phyloP scores from a whole-genome alignment of 1,284 basidiomycete genomes.

The Pulchroboletus neoregius region DNA sequence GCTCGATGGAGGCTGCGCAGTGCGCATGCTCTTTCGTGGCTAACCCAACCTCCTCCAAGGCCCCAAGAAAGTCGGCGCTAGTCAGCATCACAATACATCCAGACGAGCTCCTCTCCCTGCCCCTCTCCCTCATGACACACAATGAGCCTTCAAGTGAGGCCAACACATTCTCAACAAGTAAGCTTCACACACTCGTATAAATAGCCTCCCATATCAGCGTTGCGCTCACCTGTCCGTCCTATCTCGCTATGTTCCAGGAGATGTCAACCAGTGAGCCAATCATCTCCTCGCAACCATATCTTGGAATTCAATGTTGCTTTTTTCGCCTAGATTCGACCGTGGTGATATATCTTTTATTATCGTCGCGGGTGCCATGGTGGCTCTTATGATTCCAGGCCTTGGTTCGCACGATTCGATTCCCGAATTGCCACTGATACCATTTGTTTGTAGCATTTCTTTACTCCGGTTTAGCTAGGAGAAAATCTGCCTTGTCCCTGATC shows the following conservation, averaged over 20 bases:
- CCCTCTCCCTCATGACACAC: slow-evolving; percentile 2
- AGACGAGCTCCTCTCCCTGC: background rate
- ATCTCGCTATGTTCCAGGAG: slow-evolving; percentile 19
- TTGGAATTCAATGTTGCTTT: slow-evolving; percentile 7
- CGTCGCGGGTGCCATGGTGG: slow-evolving; percentile 75
- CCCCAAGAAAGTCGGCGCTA: background rate
- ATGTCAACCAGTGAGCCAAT: slow-evolving; percentile 27
- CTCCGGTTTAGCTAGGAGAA: slow-evolving; percentile 79
- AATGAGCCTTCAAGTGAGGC: background rate
- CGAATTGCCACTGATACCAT: slow-evolving; percentile 5
- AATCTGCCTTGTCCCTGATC: slow-evolving; percentile 64
- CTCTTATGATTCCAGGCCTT: slow-evolving; percentile 75
- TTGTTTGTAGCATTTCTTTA: slow-evolving; percentile 69
- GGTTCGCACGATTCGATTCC: slow-evolving; percentile 38
- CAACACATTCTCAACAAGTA: slow-evolving; percentile 11
- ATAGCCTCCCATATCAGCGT: slow-evolving; percentile 4
- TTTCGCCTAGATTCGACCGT: slow-evolving; percentile 47
- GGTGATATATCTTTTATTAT: slow-evolving; percentile 79
- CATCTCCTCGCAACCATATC: background rate
- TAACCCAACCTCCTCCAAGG: background rate
- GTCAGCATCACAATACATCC: background rate
- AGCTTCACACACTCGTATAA: slow-evolving; percentile 5
- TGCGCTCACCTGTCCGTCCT: slow-evolving; percentile 5
- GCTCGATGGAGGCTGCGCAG: no score
- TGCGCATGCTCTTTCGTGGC: no score